Conservation (phyloP, 768 basidiomycete species). For the Roridomyces roridus region DNA sequence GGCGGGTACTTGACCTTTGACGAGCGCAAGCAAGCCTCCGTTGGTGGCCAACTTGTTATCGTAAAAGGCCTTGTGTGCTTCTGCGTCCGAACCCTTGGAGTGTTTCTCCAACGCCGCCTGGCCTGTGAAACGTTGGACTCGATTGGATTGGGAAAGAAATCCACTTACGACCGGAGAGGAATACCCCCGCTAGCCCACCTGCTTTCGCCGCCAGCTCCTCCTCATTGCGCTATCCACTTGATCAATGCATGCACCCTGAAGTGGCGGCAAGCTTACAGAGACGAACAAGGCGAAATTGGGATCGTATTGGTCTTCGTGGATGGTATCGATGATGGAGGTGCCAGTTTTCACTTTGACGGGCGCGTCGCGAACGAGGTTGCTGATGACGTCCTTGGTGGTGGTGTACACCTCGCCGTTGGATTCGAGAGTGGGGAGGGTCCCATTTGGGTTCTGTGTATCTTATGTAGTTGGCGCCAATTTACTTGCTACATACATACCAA, state of each 20-base stretch:
- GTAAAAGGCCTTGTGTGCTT: conserved; percentile 50
- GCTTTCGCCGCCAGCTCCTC: conserved; percentile 49
- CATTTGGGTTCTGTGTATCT: conserved; percentile 44
- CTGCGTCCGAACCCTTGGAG: conserved; percentile 38
- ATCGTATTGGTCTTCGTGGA: conserved; percentile 54
- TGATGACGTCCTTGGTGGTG: conserved; percentile 46
- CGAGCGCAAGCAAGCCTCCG: conserved; percentile 46
- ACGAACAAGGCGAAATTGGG: conserved; percentile 58
- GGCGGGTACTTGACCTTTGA: conserved; percentile 43
- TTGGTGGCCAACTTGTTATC: conserved; percentile 46
- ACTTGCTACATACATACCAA: conserved; percentile 35
- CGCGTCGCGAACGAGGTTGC: conserved; percentile 47
- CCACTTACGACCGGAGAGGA: conserved; percentile 47
- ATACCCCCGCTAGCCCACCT: conserved; percentile 37
- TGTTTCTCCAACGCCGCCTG: conserved; percentile 48
- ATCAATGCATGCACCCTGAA: neutral
- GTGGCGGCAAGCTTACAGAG: conserved; percentile 35
- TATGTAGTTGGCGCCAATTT: too few species aligned
- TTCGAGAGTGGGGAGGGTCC: conserved; percentile 49
- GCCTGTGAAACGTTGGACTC: conserved; percentile 33
- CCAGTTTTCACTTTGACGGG: conserved; percentile 41
- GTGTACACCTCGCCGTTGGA: conserved; percentile 42
- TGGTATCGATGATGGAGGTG: conserved; percentile 40
- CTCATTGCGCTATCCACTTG: conserved; percentile 44
- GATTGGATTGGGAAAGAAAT: neutral